Conservation (phyloP, 257 asterid species). For the Petunia axillaris region DNA sequence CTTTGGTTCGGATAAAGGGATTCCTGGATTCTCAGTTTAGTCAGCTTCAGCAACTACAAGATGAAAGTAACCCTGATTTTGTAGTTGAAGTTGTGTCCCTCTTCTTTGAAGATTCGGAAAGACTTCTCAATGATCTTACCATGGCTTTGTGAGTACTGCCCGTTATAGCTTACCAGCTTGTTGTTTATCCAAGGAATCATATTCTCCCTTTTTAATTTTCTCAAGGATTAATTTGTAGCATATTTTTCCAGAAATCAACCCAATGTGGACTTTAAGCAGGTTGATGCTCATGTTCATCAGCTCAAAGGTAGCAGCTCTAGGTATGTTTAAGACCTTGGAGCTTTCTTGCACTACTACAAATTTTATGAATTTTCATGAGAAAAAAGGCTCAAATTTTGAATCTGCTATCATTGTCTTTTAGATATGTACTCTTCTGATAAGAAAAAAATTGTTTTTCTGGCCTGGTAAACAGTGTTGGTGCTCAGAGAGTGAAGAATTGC, state of each 20-base stretch:
- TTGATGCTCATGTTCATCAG: conserved; percentile 90
- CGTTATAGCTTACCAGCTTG: conserved; percentile 23
- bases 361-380: conserved; percentile 25
- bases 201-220: not conserved
- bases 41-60: conserved; percentile 83
- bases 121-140: conserved; percentile 73
- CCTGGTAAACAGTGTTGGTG: conserved; percentile 67
- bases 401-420: not conserved
- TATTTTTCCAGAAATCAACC: conserved; percentile 55
- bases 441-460: not conserved
- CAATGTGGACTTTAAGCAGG: conserved; percentile 69
- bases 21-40: conserved; percentile 79
- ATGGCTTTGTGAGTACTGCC: conserved; percentile 55
- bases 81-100: conserved; percentile 81
- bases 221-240: not conserved
- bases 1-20: conserved; percentile 45
- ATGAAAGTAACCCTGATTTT: conserved; percentile 85
- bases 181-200: not conserved
- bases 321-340: conserved; percentile 33
- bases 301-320: conserved; percentile 95
- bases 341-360: not conserved
- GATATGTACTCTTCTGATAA: not conserved
- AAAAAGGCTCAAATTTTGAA: not conserved
- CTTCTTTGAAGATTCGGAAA: conserved; percentile 82
- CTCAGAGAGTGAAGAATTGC: conserved; percentile 67